Base-by-base conservation (phyloP, 2,329 filamentous ascomycete genomes). In the Teratosphaeria zuluensis region DNA sequence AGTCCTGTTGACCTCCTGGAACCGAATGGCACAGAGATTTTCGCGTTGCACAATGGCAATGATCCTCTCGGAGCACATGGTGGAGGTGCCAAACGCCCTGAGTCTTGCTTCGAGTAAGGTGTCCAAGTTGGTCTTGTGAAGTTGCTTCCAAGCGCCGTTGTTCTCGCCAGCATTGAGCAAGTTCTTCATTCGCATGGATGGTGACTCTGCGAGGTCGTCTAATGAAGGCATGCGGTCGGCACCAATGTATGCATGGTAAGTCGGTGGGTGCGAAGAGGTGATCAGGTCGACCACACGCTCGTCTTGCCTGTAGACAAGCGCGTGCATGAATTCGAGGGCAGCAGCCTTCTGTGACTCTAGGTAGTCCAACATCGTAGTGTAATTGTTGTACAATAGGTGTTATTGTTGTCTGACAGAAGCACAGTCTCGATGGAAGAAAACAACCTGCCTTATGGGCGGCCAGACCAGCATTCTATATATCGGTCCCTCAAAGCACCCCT, bases 261-360 rank as follows among this genome's bases (percentile, higher is more conserved):
- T 28, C 6, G 56, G 42, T 4, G 30, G 28, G 42, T 54, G 53
- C 2, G 53, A 24, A 24, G 24, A 24, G 38, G 24, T 24, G 58
- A 58, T 59, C 35, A 62, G 60, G 48, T 62, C 60, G 16, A 31
- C 14, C 6, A 59, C 53, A 12, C 60, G 54, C 54, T 62, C 58
- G 21, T 62, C 60, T 58, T 62, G 58, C 7, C 60, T 51, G 58
- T 61, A 62, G 53, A 62, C 60, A 35, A 62, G 60, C 16, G 60
- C 60, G 16, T 54, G 53, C 55, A 62, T 58, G 28, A 62, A 52
- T 35, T 62, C 60, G 21, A 62, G 55, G 33, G 58, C 56, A 42
- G 56, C 52, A 24, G 56, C 56, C 16, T 55, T 54, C 35, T 58
- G 56, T 6, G 56, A 46, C n/a, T 52, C 56, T 11, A 31, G n/a